Conservation (phyloP, 1,284 basidiomycete genomes). For the Trichosporon coremiiforme region DNA sequence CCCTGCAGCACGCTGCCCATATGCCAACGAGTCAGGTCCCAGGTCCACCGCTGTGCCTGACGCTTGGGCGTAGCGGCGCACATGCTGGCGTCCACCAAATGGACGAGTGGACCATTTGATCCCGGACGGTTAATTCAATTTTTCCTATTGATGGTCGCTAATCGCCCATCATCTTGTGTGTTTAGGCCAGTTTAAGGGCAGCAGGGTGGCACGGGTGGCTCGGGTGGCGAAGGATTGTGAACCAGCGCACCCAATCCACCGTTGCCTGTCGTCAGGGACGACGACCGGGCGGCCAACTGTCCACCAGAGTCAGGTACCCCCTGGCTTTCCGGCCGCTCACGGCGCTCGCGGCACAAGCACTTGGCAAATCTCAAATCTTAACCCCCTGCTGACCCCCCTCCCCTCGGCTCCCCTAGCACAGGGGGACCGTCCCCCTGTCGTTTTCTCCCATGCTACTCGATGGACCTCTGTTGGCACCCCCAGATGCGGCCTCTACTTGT, state of each 20-base stretch:
- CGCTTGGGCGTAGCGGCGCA: neutral
- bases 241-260: too few relatives aligned
- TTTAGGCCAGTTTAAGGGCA: too few relatives aligned
- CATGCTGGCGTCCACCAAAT: neutral
- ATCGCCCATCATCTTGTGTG: neutral
- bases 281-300: neutral
- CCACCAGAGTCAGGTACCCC: neutral
- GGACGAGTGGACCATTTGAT: neutral
- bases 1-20: neutral
- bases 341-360: too few relatives aligned
- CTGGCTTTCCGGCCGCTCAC: neutral
- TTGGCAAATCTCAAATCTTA: neutral
- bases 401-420: neutral
- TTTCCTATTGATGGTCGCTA: neutral
- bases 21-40: neutral
- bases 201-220: too few relatives aligned
- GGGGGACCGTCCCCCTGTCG: neutral
- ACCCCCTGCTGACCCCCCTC: neutral
- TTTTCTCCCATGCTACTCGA: constrained; percentile 9
- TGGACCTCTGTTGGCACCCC: neutral
- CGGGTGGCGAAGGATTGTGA: too few relatives aligned
- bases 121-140: neutral
- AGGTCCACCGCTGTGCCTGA: neutral
- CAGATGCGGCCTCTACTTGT: neutral
- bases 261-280: neutral